A percentile compares a stretch with the other conserved stretches of the same genome.
Evolutionary conservation across 2,329 filamentous ascomycete species (phyloP).

Genomic region (Bipolaris bicolor): DNA sequence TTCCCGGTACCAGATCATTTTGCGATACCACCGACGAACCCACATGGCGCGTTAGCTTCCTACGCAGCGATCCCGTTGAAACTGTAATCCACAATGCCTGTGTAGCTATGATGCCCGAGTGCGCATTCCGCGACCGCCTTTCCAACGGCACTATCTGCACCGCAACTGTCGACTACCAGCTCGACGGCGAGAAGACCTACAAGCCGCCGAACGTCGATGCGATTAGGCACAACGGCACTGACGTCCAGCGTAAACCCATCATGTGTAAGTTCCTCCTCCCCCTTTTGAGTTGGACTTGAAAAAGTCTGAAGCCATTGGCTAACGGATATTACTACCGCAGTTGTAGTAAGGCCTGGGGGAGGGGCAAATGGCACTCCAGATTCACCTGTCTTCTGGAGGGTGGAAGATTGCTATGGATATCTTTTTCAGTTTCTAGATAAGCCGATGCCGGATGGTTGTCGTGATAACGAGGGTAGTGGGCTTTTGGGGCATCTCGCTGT

Average conservation of each 20-base stretch:
- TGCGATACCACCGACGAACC: conserved; percentile 24
- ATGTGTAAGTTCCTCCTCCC: conserved; percentile 24
- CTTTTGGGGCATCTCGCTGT: conserved; percentile 32
- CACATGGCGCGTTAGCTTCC: conserved; percentile 30
- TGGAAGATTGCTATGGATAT: conserved; percentile 39
- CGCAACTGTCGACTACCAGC: conserved; percentile 24
- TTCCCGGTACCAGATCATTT: conserved; percentile 16
- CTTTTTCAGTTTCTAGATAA: conserved; percentile 32
- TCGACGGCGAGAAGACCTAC: conserved; percentile 25
- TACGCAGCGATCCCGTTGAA: conserved; percentile 27
- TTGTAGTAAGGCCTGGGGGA: conserved; percentile 29
- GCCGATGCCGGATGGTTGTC: conserved; percentile 28
- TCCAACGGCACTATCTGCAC: conserved; percentile 23
- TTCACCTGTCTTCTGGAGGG: conserved; percentile 26
- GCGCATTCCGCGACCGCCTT: conserved; percentile 30
- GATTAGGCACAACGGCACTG: conserved; percentile 17
- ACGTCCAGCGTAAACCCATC: background rate
- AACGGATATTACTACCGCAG: conserved; percentile 14
- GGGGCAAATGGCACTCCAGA: too few relatives aligned
- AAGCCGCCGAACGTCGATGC: conserved; percentile 26
- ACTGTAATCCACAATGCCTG: conserved; percentile 34
- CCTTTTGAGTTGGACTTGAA: too few relatives aligned
- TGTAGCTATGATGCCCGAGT: conserved; percentile 35
- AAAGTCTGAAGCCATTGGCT: conserved; percentile 4
- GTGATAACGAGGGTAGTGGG: conserved; percentile 24